Evolutionary conservation across 306 rosid species (phyloP).

Genomic region (Quercus alba): DNA sequence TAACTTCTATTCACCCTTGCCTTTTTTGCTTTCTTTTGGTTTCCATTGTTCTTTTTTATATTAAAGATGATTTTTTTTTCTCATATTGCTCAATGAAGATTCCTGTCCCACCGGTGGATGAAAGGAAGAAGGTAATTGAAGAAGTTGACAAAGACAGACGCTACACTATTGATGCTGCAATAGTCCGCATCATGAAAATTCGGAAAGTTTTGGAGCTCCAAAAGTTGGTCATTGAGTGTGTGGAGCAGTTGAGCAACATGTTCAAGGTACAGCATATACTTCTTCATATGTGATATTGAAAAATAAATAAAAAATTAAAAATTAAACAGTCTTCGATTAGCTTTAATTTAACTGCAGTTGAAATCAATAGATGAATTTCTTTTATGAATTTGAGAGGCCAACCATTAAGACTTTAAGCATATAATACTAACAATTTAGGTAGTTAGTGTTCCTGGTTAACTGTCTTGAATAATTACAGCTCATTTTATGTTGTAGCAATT

Average conservation of each 20-base stretch:
- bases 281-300: background rate
- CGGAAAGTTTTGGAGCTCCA: conserved; percentile 68
- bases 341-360: background rate
- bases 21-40: background rate
- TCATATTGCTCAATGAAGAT: conserved; percentile 37
- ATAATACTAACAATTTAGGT: background rate
- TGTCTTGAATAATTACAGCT: too few relatives aligned
- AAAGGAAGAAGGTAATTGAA: conserved; percentile 73
- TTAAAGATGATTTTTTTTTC: background rate
- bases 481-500: too few relatives aligned
- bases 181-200: conserved; percentile 88
- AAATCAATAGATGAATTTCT: background rate
- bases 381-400: background rate
- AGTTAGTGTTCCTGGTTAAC: background rate
- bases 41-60: background rate
- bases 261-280: conserved; percentile 47
- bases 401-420: background rate
- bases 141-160: conserved; percentile 87
- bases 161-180: conserved; percentile 84
- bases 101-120: conserved; percentile 82
- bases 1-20: background rate
- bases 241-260: conserved; percentile 70
- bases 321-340: background rate
- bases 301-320: background rate
- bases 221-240: conserved; percentile 72